phyloP scores from a whole-genome alignment of 345 rosid genomes.

The Euphorbia tirucalli region DNA sequence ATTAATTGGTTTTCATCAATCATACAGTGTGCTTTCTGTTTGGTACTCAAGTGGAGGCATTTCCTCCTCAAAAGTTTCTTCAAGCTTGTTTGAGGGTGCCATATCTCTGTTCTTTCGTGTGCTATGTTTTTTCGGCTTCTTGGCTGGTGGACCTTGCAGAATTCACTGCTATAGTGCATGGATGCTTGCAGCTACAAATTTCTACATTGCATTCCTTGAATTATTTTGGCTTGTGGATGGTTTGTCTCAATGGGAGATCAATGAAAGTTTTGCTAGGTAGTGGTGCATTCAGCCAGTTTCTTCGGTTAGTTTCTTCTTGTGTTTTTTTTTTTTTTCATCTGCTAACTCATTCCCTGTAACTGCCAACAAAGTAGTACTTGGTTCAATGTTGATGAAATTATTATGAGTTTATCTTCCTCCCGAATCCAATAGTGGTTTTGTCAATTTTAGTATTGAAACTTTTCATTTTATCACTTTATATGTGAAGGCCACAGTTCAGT shows the following conservation, averaged over 20 bases:
- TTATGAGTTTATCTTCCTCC: too few relatives aligned
- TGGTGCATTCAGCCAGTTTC: not conserved
- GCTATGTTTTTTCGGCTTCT: not conserved
- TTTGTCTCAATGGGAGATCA: not conserved
- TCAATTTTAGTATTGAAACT: too few relatives aligned
- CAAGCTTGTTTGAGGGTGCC: not conserved
- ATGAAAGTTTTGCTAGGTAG: not conserved
- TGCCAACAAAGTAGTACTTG: not conserved
- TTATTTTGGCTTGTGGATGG: too few relatives aligned
- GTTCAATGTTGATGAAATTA: too few relatives aligned
- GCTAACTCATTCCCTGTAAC: not conserved
- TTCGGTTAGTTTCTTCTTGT: not conserved
- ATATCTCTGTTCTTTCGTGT: not conserved
- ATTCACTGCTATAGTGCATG: not conserved
- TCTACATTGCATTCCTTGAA: not conserved
- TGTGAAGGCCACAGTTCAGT: not conserved
- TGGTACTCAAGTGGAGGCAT: not conserved
- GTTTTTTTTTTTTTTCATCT: not conserved
- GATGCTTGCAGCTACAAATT: not conserved
- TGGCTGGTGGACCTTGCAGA: not conserved
- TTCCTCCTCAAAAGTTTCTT: not conserved
- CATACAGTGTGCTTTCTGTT: not conserved
- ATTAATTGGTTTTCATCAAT: not conserved
- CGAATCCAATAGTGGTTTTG: too few relatives aligned
- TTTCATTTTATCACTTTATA: not conserved